Base-by-base conservation (phyloP, 768 basidiomycete genomes). In the Boletus tylopilopsis region DNA sequence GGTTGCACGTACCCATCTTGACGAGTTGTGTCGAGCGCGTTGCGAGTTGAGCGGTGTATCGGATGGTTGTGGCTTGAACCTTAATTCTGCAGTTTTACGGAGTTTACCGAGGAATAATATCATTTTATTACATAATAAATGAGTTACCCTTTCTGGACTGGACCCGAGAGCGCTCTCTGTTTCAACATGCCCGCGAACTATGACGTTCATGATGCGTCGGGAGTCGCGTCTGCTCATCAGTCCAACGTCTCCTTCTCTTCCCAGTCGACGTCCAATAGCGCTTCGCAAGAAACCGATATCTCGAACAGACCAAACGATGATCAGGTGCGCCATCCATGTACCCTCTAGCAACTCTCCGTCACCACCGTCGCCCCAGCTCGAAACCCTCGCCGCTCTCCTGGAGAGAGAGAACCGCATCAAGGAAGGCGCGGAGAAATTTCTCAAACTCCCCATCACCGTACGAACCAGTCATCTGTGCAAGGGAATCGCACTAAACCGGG, bases 401-500 rank as follows among this genome's bases (percentile, higher is more conserved):
- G 79, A 81, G 45, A 76, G 88, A 52, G 86, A 94, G 70, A 82
- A 81, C 53, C 77, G 87, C 47, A 91, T 96, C 53, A 91, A 84
- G 64, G 92, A 93, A 67, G 94, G 94, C 11, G 94, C 94, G 1
- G 91, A 94, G 73, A 93, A 88, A 57, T 76, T 97, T 53, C 73
- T 96, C 13, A 82, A 82, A 57, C 84, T 89, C 69, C 69, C 76
- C 27, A 61, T 82, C 34, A 74, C 74, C 39, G 84, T 84, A 58
- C 21, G 65, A 18, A 11, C 35, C 30, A 10, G 22, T 45, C 19
- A 23, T 50, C 48, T 42, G 42, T 49, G n/a, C 36, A 51, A 33
- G 50, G 23, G 19, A 25, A 45, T 41, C 21, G 23, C 23, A 49
- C 42, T 62, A 35, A 58, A 51, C 39, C 33, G 38, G n/a, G 44